Base-by-base conservation (phyloP, 2,329 filamentous ascomycete species). In the Hypomyces rosellus region DNA sequence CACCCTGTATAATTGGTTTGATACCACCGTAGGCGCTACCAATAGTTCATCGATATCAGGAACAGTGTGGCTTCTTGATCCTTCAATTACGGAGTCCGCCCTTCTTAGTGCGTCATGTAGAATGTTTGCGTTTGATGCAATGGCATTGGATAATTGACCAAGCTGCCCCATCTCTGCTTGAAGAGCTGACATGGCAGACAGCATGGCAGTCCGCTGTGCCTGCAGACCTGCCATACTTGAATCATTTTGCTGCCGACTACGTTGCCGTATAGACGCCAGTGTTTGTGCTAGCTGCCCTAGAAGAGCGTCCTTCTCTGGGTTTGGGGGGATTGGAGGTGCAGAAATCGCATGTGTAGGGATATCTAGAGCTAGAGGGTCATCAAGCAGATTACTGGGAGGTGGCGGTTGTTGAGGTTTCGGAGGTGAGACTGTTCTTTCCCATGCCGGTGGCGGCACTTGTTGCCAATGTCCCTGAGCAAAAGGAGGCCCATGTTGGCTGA, bases 291-390 rank as follows among this genome's bases (percentile, higher is more conserved):
- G 78, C 41, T 90, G 86, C 48, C 80, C 78, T 3, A 96, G 77
- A 14, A 97, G 80, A 16, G 87, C 85, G 66, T 97, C 90, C 65
- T 96, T 96, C 69, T 97, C 89, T 0, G 93, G 93, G 61, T 99
- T 99, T 0, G 90, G 91, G 0, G 93, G 92, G 33, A 96, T 89
- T 0, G 92, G 91, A 1, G 93, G 92, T 1, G 89, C 82, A 5
- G 85, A 77, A 7, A 82, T 64, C 18, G 76, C 71, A 4, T 71
- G 65, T 1, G 73, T 68, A 2, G 79, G 74, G 12, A 78, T 69
- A 14, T 72, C 60, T 20, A 81, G 66, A 9, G 74, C 74, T 13
- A 82, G 66, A 33, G 80, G 78, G 48, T 79, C 78, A 54, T 83
- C 80, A 58, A 84, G 74, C 22, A 71, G 58, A 61, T 84, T 78